Percentiles rank a stretch among this genome's conserved stretches.
Evolutionary conservation across 306 rosid species (phyloP).

Genomic region (Oxytropis ochrocephala): DNA sequence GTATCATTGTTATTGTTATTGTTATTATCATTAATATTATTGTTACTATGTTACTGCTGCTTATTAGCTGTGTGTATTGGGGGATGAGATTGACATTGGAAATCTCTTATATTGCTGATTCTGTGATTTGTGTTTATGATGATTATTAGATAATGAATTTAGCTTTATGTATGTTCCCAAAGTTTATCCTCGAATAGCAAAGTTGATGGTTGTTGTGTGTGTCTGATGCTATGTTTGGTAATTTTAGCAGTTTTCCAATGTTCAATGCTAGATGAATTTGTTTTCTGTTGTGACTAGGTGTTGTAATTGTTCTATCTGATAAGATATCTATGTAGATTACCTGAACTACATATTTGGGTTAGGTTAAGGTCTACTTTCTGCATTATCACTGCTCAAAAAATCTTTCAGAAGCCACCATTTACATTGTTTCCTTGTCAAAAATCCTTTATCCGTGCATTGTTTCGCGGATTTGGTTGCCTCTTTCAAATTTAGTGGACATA

Average conservation of each 20-base stretch:
- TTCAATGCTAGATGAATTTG: background rate
- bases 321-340: background rate
- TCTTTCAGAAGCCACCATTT: background rate
- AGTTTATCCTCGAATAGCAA: background rate
- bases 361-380: background rate
- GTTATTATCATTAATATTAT: background rate
- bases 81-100: constrained; percentile 12
- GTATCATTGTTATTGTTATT: constrained; percentile 3
- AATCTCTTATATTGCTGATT: constrained; percentile 9
- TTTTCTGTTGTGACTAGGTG: background rate
- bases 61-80: constrained; percentile 13
- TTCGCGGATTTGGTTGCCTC: background rate
- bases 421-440: background rate
- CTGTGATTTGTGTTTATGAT: constrained; percentile 13
- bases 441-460: background rate
- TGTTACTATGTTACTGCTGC: background rate
- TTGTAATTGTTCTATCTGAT: background rate
- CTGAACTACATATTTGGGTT: background rate
- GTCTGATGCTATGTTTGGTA: too few relatives aligned
- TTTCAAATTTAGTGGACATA: background rate
- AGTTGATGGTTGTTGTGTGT: background rate
- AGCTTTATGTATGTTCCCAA: constrained; percentile 19
- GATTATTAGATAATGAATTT: constrained; percentile 25
- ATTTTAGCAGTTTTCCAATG: background rate
- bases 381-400: background rate